Base-by-base conservation (phyloP, 2,329 filamentous ascomycete genomes). In the Colletotrichum sp. region DNA sequence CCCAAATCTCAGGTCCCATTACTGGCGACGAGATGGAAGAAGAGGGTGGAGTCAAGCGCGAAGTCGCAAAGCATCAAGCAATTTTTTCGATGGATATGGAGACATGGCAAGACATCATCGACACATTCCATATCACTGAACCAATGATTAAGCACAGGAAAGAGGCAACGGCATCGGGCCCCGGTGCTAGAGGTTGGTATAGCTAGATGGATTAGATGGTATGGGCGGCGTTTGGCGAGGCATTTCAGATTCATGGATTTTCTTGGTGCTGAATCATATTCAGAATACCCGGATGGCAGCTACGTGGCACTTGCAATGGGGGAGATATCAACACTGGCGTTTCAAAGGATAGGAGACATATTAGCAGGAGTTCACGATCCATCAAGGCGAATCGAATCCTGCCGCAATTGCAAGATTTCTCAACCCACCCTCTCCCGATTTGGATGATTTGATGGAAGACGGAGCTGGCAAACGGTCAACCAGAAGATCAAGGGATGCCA, bases 21-120 rank as follows among this genome's bases (percentile, higher is more conserved):
- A 72, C 88, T 80, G 77, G 83, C 81, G 81, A 89, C 83, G 78
- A 89, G 80, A 81, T 90, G 66, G 87, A 87, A 71, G 89, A 88
- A 79, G 88, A 87, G 30, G 80, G 81, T 18, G 30, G 26, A 4
- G 80, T 86, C 79, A 82, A 85, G 71, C 89, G 91, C 76, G 90
- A 91, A 55, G 87, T 91, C 21, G 88, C 92, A 75, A 92, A 94
- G 79, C 94, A 97, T 78, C 97, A 99, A 85, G 95, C 96, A 15
- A 93, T 99, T 26, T 92, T 99, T 82, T 93, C 94, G 15, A 91
- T 99, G 77, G 96, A 99, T 80, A 97, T 96, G 88, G 89, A 91
- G 2, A 95, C 91, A 0, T 99, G 96, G 96, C 88, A 92, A 79
- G 91, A 95, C 24, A 89, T 98, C 60, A 93, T 98, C 65, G 84